A percentile compares a stretch with the other conserved stretches of the same genome.
Evolutionary conservation across 768 basidiomycete species (phyloP).

Genomic region (Cantharellus cinnabarinus): DNA sequence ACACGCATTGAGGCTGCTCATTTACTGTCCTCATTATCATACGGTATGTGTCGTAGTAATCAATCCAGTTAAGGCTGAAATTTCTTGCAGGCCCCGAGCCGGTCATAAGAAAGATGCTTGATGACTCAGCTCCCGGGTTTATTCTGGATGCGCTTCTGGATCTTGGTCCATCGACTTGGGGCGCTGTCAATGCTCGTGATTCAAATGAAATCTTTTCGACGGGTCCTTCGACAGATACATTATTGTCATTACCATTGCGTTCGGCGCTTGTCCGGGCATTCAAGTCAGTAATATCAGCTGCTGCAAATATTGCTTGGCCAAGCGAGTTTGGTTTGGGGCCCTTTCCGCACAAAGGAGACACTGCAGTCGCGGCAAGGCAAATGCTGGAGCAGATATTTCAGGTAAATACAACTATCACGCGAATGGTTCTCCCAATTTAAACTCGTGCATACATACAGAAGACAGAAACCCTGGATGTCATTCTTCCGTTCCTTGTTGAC

Average conservation of each 20-base stretch:
- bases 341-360: background rate
- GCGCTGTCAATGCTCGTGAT: background rate
- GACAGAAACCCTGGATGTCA: slow-evolving; percentile 5
- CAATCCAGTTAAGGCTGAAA: background rate
- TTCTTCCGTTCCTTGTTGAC: slow-evolving; percentile 4
- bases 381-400: slow-evolving; percentile 4
- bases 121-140: background rate
- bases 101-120: background rate
- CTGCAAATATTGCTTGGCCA: slow-evolving; percentile 3
- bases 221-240: no score
- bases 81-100: background rate
- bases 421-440: background rate
- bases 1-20: slow-evolving; percentile 5
- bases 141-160: slow-evolving; percentile 3
- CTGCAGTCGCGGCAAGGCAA: background rate
- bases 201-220: no score
- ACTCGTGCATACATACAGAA: background rate
- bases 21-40: slow-evolving; percentile 4
- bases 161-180: background rate
- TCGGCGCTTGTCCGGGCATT: slow-evolving; percentile 5
- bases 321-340: background rate
- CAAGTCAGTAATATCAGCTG: slow-evolving; percentile 3
- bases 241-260: background rate
- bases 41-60: background rate
- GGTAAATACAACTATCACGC: background rate